These are phyloP conservation scores for Diaporthe longicolla DNA, from an alignment of 2,329 filamentous ascomycete species.

Conservation along the genomic window DNA sequence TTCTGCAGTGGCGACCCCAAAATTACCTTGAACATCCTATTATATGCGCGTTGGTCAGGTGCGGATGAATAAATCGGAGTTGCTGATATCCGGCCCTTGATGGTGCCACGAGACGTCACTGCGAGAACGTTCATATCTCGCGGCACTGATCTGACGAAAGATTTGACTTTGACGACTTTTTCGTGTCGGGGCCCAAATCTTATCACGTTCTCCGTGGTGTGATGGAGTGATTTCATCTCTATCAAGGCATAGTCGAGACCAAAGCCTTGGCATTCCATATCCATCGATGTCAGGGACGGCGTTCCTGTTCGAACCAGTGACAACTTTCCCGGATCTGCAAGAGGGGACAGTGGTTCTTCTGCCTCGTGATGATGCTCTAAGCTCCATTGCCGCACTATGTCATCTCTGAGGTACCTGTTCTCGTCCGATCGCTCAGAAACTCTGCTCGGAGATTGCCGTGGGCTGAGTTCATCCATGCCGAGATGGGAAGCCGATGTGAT, in stretches of 20 bases:
- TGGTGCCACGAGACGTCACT: not conserved
- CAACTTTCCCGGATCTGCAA: not conserved
- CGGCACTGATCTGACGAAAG: not conserved
- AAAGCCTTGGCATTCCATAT: not conserved
- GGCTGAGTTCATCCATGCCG: not conserved
- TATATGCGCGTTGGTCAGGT: not conserved
- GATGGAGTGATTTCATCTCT: not conserved
- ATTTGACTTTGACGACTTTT: not conserved
- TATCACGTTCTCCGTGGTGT: not conserved
- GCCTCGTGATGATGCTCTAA: not conserved
- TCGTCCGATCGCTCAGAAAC: not conserved
- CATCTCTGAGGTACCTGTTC: not conserved
- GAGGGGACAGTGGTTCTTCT: not conserved
- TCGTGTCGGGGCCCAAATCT: not conserved
- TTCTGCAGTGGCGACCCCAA: not conserved
- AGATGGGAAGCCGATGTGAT: not conserved
- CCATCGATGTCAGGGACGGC: not conserved
- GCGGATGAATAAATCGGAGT: constrained; percentile 15
- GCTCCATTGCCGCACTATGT: not conserved
- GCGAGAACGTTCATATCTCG: not conserved
- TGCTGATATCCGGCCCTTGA: constrained; percentile 11
- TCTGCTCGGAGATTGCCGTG: not conserved
- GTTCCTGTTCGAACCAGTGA: not conserved
- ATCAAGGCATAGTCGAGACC: constrained; percentile 31
- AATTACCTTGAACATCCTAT: not conserved